Evolutionary conservation across 495 filamentous ascomycete genomes (phyloP), one percentile per base, ranked within the genome.

Genomic region (Cercophora sp.): DNA sequence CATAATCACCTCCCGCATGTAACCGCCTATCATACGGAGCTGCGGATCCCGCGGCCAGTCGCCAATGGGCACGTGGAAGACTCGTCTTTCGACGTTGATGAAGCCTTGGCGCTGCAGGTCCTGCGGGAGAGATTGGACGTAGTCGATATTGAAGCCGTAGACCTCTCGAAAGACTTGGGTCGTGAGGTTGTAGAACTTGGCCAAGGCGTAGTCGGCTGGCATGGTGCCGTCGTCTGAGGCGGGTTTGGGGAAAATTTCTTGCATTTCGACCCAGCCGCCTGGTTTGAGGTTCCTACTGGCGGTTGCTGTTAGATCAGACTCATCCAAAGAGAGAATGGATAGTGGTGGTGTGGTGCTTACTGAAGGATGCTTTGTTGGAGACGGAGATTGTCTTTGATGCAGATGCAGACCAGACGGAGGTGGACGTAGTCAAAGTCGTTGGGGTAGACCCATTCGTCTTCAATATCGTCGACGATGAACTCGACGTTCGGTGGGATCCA

Each of bases 391-490:
- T 81, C 62, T 42, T 65, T 69, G 42, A 87, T 65, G n/a, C 70
- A 58, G 41, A 62, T 69, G n/a, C 69, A 67, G 23, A 58, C 65
- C 58, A 55, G 74, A 50, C 62, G 64, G 61, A 68, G 76, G 72
- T 59, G 82, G 55, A 60, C 73, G 37, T 62, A 82, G 58, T 85
- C 82, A 56, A 76, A 82, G 50, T 76, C 64, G 18, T 60, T 61
- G 2, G 70, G 68, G 34, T 70, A 76, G 4, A 73, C 64, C 80
- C 80, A 83, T 9, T 74, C 66, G 41, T 64, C 66, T 57, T 84
- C 81, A 47, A 83, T 66, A 59, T 85, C 82, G 52, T 85, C 82
- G 45, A 85, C 68, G 37, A 80, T 71, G 50, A 84, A 85, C 20
- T 77, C 71, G 44, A 79, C 68, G 48, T 84, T 70, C 0, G 80